A percentile compares a stretch with the other conserved stretches of the same genome.
phyloP scores from a whole-genome alignment of 2,329 filamentous ascomycete species.

The Cytospora chrysosperma region DNA sequence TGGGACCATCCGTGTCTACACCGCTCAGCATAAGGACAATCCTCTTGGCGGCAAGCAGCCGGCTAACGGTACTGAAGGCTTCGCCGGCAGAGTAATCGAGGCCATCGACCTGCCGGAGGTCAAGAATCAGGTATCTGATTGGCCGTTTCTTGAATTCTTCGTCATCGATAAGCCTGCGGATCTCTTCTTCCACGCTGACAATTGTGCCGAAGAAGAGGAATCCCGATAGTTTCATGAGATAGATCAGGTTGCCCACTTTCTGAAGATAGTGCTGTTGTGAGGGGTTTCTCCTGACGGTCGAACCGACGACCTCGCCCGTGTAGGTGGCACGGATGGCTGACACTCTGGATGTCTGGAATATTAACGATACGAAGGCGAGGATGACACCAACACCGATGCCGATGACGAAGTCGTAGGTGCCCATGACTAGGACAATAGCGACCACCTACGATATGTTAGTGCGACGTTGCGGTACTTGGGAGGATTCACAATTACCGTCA shows the following conservation, averaged over 20 bases:
- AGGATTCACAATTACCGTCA: conserved; percentile 61
- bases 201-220: conserved; percentile 99
- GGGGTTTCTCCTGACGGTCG: conserved; percentile 87
- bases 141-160: conserved; percentile 74
- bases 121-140: conserved; percentile 86
- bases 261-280: conserved; percentile 84
- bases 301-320: conserved; percentile 83
- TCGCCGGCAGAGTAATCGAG: conserved; percentile 96
- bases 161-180: conserved; percentile 78
- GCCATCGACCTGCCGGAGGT: conserved; percentile 85
- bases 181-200: conserved; percentile 87
- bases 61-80: conserved; percentile 88
- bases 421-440: conserved; percentile 92
- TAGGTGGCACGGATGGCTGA: conserved; percentile 90
- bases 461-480: background rate
- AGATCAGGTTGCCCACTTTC: conserved; percentile 83
- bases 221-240: conserved; percentile 86
- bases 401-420: conserved; percentile 91
- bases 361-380: conserved; percentile 85
- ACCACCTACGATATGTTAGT: conserved; percentile 56
- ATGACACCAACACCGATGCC: conserved; percentile 91
- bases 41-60: conserved; percentile 72
- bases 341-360: conserved; percentile 86
- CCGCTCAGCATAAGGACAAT: conserved; percentile 83
- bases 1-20: conserved; percentile 69